Percentiles rank a stretch among this genome's conserved stretches.
Conservation (phyloP, 1,139 yeast genomes). For the Kodamaea anthophila region DNA sequence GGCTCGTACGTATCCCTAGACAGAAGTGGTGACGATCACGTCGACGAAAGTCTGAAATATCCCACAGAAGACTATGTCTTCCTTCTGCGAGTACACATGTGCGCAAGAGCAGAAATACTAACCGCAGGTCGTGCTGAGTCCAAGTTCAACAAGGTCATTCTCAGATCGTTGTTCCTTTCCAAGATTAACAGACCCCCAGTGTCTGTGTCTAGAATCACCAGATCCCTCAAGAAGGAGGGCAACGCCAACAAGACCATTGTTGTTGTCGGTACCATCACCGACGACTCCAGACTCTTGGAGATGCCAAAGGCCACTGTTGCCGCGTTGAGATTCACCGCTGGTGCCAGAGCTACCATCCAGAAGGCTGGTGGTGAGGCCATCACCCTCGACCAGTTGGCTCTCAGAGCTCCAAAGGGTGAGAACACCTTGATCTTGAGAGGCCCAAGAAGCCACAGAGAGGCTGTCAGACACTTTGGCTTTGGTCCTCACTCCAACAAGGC, state of each 20-base stretch:
- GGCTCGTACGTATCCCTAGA: constrained; percentile 97
- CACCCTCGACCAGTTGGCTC: constrained; percentile 98
- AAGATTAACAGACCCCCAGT: constrained; percentile 99
- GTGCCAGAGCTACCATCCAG: constrained; percentile 95
- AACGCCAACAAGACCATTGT: constrained; percentile 90
- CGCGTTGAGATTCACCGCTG: constrained; percentile 98
- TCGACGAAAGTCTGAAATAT: too few species aligned
- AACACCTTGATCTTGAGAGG: constrained; percentile 98
- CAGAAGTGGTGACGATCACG: too few species aligned
- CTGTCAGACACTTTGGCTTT: constrained; percentile 99
- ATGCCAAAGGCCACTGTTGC: constrained; percentile 98
- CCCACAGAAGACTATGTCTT: too few species aligned
- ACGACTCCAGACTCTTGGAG: constrained; percentile 88
- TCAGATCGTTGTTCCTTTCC: constrained; percentile 91
- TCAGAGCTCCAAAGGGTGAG: constrained; percentile 99
- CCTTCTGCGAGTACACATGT: constrained; percentile 61
- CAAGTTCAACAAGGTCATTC: constrained; percentile 96
- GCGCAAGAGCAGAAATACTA: constrained; percentile 64
- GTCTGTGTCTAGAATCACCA: constrained; percentile 85
- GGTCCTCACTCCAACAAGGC: constrained; percentile 99
- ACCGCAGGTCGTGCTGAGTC: constrained; percentile 93
- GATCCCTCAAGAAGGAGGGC: constrained; percentile 69
- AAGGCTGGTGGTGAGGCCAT: constrained; percentile 99
- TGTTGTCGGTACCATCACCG: constrained; percentile 99
- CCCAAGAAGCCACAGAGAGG: constrained; percentile 98